phyloP scores from a whole-genome alignment of 192 early-diverging fungal genomes.

The Phycomyces nitens region DNA sequence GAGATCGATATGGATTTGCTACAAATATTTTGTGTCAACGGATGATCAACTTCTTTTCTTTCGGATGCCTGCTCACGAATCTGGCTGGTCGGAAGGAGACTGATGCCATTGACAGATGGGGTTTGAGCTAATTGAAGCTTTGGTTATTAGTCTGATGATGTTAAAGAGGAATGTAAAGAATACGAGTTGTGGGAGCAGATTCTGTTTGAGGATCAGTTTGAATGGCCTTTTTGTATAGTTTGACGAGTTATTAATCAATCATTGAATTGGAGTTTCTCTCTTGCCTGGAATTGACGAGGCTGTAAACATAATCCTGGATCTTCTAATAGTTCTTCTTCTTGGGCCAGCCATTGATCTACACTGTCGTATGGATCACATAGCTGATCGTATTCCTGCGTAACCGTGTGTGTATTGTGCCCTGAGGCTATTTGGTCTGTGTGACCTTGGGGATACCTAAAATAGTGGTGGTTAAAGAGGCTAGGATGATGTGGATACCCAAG shows the following conservation, averaged over 20 bases:
- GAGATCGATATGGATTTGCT: conserved; percentile 19
- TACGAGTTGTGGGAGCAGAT: neutral
- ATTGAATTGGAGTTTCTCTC: too few species aligned
- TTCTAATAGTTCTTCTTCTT: neutral
- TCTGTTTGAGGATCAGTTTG: neutral
- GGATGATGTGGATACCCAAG: too few species aligned
- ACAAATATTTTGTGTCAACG: neutral
- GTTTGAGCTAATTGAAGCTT: neutral
- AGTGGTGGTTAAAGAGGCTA: too few species aligned
- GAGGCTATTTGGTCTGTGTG: neutral
- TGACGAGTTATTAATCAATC: too few species aligned
- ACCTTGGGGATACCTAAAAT: neutral
- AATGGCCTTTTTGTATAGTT: too few species aligned
- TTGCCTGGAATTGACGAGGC: too few species aligned
- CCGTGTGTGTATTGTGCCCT: neutral
- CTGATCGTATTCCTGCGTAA: neutral
- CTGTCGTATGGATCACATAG: neutral
- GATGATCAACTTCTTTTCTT: neutral
- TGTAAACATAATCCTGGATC: too few species aligned
- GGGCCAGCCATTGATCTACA: neutral
- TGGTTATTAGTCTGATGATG: neutral
- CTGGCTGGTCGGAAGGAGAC: neutral
- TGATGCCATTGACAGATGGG: neutral
- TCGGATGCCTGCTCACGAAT: conserved; percentile 2
- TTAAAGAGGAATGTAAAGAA: neutral